Base-by-base conservation (phyloP, 208 protist species). In the Acanthamoeba lenticulata region DNA sequence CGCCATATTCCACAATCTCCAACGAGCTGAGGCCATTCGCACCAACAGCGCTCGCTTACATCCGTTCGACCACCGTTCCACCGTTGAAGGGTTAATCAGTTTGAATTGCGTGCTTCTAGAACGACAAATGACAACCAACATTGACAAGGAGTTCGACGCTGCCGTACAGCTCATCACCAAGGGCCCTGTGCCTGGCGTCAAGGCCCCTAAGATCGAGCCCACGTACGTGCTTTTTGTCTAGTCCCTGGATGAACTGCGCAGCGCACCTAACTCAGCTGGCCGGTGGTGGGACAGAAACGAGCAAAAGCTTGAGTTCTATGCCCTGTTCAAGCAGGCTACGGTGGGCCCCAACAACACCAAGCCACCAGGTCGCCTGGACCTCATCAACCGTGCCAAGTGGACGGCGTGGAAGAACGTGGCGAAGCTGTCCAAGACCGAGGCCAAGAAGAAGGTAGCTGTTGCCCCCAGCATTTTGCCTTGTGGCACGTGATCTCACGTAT, bases 291-390 rank as follows among this genome's bases (percentile, higher is more conserved):
- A 34, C 11, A 91, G 85, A 32, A 98, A 99, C 94, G 96, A 96
- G 15, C 98, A 98, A 55, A 97, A 98, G 94, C 97, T 99, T 9
- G 94, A 98, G 94, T 97, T 99, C 91, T 99, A 99, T 96, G 97
- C 95, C n/a, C 95, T 99, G 24, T 99, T 97, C 97, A 99, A 99
- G 97, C 99, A 99, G 97, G 98, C 97, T 49, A 99, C 98, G 47
- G 98, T 98, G 94, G 99, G 99, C 11, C 98, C 99, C 69, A 97
- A 52, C 94, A 96, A 95, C 89, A 95, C 95, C 27, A 79, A 91
- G 85, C 36, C 85, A 32, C 85, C 85, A 11, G 47, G 55, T 5
- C n/a, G 85, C 0, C 55, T 91, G 32, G 85, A 91, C 55, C 55
- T 91, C 34, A 69, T 91, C 57, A 91, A 91, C 55, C 47, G 85